Conservation (phyloP, 75 land plant genomes). For the Ceratopteris richardii region DNA sequence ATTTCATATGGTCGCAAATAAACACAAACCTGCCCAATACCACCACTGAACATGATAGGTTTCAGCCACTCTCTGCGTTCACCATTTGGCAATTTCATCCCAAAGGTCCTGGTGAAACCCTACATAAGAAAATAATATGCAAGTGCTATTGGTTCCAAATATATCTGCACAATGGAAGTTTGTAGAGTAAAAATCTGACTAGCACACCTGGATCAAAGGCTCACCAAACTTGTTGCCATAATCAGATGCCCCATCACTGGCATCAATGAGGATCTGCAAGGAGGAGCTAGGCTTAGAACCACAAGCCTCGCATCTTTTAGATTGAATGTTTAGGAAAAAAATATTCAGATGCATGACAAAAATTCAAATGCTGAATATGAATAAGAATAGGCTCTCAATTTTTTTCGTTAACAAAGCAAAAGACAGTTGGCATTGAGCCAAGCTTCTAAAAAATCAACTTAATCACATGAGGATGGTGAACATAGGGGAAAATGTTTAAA, state of each 20-base stretch:
- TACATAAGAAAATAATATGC: conserved; percentile 3
- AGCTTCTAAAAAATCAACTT: no score
- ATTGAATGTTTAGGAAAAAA: no score
- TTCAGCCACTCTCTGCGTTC: conserved; percentile 95
- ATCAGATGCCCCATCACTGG: conserved; percentile 95
- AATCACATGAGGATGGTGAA: no score
- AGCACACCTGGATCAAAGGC: conserved; percentile 73
- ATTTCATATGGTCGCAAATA: no score
- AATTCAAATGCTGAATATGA: no score
- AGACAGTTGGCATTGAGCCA: no score
- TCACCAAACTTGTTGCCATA: conserved; percentile 99
- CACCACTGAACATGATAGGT: conserved; percentile 96
- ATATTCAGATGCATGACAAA: no score
- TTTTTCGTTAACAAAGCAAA: no score
- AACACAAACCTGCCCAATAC: conserved; percentile 78
- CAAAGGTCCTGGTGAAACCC: conserved; percentile 91
- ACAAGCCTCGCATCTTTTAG: no score
- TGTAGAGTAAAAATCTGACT: neutral
- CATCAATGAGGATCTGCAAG: conserved; percentile 69
- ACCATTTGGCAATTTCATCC: conserved; percentile 83
- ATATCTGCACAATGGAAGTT: neutral
- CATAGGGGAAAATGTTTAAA: no score
- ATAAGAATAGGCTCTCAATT: no score
- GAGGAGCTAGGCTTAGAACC: no score
- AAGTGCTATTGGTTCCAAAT: neutral